Evolutionary conservation across 2,329 filamentous ascomycete species (phyloP), one percentile per base, ranked within the genome.

Genomic region (Malbranchea zuffiana): DNA sequence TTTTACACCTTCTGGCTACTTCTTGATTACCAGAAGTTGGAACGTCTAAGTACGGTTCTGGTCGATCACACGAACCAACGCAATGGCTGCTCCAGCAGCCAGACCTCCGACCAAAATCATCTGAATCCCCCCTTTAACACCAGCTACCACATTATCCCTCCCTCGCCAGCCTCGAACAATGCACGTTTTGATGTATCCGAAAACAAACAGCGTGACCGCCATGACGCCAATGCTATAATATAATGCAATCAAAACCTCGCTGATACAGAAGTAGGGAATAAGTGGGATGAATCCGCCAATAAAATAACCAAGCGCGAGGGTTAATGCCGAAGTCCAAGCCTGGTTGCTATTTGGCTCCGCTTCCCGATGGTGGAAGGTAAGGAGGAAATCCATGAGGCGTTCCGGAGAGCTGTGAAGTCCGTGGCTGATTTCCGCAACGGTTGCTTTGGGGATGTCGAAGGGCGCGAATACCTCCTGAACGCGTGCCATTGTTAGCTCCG

Each of bases 281-380:
- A 83, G 67, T 10, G 80, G 79, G n/a, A 83, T 69, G 37, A 82
- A 63, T 0, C 80, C 80, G 13, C 80, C 80, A 15, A 82, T 55
- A 35, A 83, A 76, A 54, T 84, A 84, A 23, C 77, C 77, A 11
- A 75, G 50, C 0, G 78, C 75, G 49, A 84, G 79, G 6, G 75
- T 82, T 17, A 76, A 45, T 2, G 76, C 80, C 0, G 73, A 78
- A 29, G 59, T 60, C 50, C 60, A 66, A 7, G 65, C 64, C 40
- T 63, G 58, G 32, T 65, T 62, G 33, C 59, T 60, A 28, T 65
- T 59, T 1, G 65, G 65, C 40, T 60, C 56, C 1, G 59, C 48
- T 26, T 67, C 57, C 32, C 63, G 59, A 44, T 69, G 63, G 43
- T 70, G 57, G 42, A 69, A 69, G 16, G 57, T 53, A 44, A 70